phyloP scores from a whole-genome alignment of 768 basidiomycete genomes.

The Termitomyces sp. region DNA sequence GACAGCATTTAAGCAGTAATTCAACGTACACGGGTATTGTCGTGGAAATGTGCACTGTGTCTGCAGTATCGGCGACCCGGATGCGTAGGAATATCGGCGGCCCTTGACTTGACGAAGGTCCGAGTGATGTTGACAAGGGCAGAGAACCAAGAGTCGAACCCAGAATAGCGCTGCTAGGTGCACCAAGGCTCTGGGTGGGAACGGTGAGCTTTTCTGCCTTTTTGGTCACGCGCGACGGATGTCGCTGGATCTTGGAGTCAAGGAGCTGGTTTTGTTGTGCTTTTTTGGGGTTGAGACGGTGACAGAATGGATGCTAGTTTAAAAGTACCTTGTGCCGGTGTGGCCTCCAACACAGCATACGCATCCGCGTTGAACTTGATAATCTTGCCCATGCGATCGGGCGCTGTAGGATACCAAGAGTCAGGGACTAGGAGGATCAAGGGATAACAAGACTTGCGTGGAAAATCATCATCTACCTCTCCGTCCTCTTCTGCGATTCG shows the following conservation, averaged over 20 bases:
- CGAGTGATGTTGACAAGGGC: constrained; percentile 60
- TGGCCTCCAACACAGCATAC: constrained; percentile 83
- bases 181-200: constrained; percentile 33
- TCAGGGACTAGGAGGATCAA: not conserved
- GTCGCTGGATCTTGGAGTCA: constrained; percentile 76
- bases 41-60: constrained; percentile 81
- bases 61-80: constrained; percentile 73
- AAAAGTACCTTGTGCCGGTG: constrained; percentile 56
- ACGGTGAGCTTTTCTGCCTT: constrained; percentile 47
- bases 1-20: not conserved
- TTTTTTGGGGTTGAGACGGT: constrained; percentile 18
- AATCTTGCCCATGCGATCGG: constrained; percentile 82
- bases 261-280: constrained; percentile 75
- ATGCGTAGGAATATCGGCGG: constrained; percentile 83
- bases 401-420: constrained; percentile 48
- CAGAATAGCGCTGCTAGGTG: constrained; percentile 41
- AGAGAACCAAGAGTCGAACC: constrained; percentile 42
- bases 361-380: constrained; percentile 87
- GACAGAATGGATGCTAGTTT: not conserved
- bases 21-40: constrained; percentile 82
- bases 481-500: constrained; percentile 95
- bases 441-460: constrained; percentile 46
- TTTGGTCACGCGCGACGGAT: constrained; percentile 70
- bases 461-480: constrained; percentile 98
- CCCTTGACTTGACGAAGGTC: constrained; percentile 67